Base-by-base conservation (phyloP, 768 basidiomycete genomes). In the Atractiella rhizophila region DNA sequence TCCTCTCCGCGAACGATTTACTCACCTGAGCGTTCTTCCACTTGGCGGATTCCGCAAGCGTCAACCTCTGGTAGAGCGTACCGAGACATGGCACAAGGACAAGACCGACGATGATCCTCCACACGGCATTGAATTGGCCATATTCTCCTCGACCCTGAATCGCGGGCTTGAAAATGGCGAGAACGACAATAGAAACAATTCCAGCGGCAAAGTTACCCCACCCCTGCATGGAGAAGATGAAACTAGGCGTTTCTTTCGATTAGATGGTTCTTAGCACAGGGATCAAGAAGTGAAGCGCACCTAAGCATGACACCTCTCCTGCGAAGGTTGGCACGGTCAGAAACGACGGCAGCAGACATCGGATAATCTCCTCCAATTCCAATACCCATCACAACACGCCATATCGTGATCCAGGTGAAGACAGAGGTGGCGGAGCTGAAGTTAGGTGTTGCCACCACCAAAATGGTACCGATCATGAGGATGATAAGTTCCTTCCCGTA, bases 401-500 rank as follows among this genome's bases (percentile, higher is more conserved):
- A 78, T 4, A 72, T 50, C 13, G 45, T 39, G 12, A 80, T 63
- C 55, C 73, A 79, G 48, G 76, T 68, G 35, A 78, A 62, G 19
- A 56, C 62, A 21, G 56, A 49, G 33, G 67, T 54, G 2, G 73
- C 66, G 16, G 66, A 63, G 19, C 76, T 61, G 4, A 60, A 57
- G 20, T 33, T 75, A 0, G 76, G 76, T 12, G 65, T 68, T 2
- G 70, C 68, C 42, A 79, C 62, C 23, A 64, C 66, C 27, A 78
- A 56, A 52, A 79, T 76, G 2, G 77, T 79, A 0, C 73, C 76
- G 37, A 78, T 46, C 51, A 80, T 78, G 48, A 77, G 76, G 43
- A 80, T 60, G 68, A 78, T 74, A 38, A 80, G 66, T 51, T 79
- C 76, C 54, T 76, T 77, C 74, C 47, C 76, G 72, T 71, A 53